Evolutionary conservation across 768 basidiomycete genomes (phyloP).

Genomic region (Podaxis mareebaensis): DNA sequence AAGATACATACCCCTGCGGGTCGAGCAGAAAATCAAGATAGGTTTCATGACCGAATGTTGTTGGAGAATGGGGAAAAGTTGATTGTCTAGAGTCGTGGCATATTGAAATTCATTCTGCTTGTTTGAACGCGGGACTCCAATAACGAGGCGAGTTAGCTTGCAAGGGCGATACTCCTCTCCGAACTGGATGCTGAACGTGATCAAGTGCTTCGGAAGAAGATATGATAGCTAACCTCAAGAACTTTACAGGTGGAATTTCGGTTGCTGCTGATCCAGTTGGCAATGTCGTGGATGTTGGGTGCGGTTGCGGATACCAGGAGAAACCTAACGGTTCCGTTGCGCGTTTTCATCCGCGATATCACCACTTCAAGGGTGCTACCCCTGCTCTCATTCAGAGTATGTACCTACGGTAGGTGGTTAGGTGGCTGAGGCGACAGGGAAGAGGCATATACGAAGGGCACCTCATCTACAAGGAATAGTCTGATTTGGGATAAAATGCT

Average conservation of each 20-base stretch:
- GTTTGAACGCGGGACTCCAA: constrained; percentile 63
- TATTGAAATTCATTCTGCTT: constrained; percentile 82
- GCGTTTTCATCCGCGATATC: constrained; percentile 88
- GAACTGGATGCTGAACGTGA: constrained; percentile 53
- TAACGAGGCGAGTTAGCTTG: constrained; percentile 69
- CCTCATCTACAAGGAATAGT: constrained; percentile 92
- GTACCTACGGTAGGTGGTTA: constrained; percentile 56
- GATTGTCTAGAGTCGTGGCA: constrained; percentile 66
- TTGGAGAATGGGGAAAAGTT: constrained; percentile 71
- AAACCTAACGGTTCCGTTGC: constrained; percentile 73
- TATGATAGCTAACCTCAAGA: constrained; percentile 54
- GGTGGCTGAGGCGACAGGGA: neutral
- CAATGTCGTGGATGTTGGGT: constrained; percentile 90
- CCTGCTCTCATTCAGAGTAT: constrained; percentile 86
- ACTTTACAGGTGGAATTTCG: constrained; percentile 51
- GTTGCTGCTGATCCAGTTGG: constrained; percentile 75
- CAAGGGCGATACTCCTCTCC: constrained; percentile 93
- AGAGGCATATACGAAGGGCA: constrained; percentile 27
- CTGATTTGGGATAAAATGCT: constrained; percentile 68
- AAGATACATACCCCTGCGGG: constrained; percentile 67
- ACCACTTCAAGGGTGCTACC: constrained; percentile 95
- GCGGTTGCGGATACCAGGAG: constrained; percentile 91
- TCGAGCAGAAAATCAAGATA: constrained; percentile 85
- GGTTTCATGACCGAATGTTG: constrained; percentile 79
- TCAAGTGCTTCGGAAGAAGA: neutral